phyloP scores from a whole-genome alignment of 495 filamentous ascomycete species.

The Acidiella bohemica region DNA sequence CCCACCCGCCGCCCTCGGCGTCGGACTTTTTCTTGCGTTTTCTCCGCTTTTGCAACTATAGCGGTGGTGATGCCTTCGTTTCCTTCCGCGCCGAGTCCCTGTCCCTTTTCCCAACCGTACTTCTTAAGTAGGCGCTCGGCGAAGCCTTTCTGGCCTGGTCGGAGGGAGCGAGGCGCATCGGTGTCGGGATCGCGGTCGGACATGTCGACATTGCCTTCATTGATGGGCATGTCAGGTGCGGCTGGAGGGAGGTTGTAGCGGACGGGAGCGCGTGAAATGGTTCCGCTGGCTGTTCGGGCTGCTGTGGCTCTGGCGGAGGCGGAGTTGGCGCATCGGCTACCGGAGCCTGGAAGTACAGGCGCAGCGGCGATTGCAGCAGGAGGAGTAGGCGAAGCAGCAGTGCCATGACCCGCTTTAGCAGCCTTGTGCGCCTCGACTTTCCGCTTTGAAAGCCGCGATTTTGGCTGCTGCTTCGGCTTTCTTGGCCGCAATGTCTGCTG shows the following conservation, averaged over 20 bases:
- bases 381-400: too few species aligned
- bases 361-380: background rate
- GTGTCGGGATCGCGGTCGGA: constrained; percentile 35
- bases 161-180: constrained; percentile 45
- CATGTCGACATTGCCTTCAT: constrained; percentile 33
- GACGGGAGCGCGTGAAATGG: constrained; percentile 77
- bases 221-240: constrained; percentile 39
- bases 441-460: constrained; percentile 18
- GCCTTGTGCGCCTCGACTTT: constrained; percentile 7
- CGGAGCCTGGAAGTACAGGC: constrained; percentile 9
- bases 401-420: too few species aligned
- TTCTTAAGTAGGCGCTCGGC: constrained; percentile 78
- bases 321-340: constrained; percentile 18
- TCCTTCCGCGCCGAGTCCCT: constrained; percentile 66
- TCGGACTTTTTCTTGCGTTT: constrained; percentile 64
- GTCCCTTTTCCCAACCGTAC: constrained; percentile 81
- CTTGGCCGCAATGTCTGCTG: constrained; percentile 9
- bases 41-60: constrained; percentile 65
- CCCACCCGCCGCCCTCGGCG: constrained; percentile 66
- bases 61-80: constrained; percentile 66
- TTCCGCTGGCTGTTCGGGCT: constrained; percentile 28
- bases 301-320: constrained; percentile 26
- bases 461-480: constrained; percentile 14
- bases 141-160: constrained; percentile 72
- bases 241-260: constrained; percentile 64